phyloP scores from a whole-genome alignment of 352 stramenopile genomes.

The Globisporangium heterothallicum region DNA sequence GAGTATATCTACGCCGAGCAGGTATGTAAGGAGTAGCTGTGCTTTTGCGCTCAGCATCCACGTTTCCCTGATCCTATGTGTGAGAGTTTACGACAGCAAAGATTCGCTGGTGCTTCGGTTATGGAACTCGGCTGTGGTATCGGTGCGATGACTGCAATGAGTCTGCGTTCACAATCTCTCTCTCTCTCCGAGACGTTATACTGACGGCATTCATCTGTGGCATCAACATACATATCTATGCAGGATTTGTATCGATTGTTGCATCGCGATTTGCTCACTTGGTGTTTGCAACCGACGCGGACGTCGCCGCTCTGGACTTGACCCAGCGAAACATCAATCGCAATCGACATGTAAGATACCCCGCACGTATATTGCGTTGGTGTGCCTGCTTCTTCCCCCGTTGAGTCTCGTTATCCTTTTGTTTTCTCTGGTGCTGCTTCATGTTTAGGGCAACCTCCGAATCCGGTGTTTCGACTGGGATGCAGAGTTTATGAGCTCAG shows the following conservation, averaged over 20 bases:
- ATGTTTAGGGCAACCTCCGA: conserved; percentile 16
- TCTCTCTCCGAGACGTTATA: too few species aligned
- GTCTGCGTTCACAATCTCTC: neutral
- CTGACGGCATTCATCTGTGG: too few species aligned
- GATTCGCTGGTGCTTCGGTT: conserved; percentile 24
- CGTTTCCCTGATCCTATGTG: conserved; percentile 1
- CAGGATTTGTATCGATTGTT: conserved; percentile 43
- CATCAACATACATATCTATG: too few species aligned
- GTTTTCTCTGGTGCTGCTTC: neutral
- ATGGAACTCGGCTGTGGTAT: conserved; percentile 57
- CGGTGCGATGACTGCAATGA: conserved; percentile 16
- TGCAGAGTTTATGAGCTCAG: conserved; percentile 5
- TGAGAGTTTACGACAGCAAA: conserved; percentile 13
- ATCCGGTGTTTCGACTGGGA: conserved; percentile 23
- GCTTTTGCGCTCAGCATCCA: neutral
- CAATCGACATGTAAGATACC: conserved; percentile 21
- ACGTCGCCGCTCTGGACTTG: conserved; percentile 29
- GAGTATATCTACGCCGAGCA: conserved; percentile 36
- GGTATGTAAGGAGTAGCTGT: conserved; percentile 11
- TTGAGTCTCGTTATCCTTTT: too few species aligned
- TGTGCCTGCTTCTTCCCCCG: too few species aligned
- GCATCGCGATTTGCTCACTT: conserved; percentile 24
- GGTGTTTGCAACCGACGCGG: conserved; percentile 46
- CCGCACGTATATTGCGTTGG: neutral
- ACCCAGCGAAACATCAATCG: conserved; percentile 27